These are phyloP conservation scores for Candida alai DNA, from an alignment of 805 yeast species.

Conservation along the genomic window DNA sequence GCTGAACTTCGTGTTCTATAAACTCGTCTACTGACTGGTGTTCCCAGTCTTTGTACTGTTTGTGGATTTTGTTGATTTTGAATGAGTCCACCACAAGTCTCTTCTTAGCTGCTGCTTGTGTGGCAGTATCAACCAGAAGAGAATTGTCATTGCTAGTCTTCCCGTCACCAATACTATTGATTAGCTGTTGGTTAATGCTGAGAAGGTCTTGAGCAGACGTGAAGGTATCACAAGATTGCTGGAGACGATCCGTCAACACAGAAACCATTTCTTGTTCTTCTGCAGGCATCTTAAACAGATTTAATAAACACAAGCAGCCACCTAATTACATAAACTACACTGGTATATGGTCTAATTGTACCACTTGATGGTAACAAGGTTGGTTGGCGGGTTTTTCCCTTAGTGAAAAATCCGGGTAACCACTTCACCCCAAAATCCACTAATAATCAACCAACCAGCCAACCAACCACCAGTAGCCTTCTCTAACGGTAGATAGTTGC, in stretches of 20 bases:
- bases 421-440: no score
- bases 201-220: slow-evolving; percentile 14
- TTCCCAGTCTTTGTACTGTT: slow-evolving; percentile 28
- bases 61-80: slow-evolving; percentile 27
- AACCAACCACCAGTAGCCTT: no score
- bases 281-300: no score
- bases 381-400: no score
- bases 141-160: no score
- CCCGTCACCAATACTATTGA: slow-evolving; percentile 3
- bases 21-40: slow-evolving; percentile 14
- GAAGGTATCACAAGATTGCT: slow-evolving; percentile 8
- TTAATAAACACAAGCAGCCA: no score
- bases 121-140: slow-evolving; percentile 1
- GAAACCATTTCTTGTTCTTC: slow-evolving; percentile 1
- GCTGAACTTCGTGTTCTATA: slow-evolving; percentile 18
- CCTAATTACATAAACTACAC: no score
- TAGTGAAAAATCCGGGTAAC: no score
- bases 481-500: no score
- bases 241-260: slow-evolving; percentile 3
- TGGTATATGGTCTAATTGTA: no score
- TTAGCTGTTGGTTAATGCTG: slow-evolving; percentile 5
- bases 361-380: no score
- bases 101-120: slow-evolving; percentile 10
- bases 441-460: no score
- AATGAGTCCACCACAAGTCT: slow-evolving; percentile 33